Evolutionary conservation across 345 rosid genomes (phyloP).

Genomic region (Lenwebbia sp.): DNA sequence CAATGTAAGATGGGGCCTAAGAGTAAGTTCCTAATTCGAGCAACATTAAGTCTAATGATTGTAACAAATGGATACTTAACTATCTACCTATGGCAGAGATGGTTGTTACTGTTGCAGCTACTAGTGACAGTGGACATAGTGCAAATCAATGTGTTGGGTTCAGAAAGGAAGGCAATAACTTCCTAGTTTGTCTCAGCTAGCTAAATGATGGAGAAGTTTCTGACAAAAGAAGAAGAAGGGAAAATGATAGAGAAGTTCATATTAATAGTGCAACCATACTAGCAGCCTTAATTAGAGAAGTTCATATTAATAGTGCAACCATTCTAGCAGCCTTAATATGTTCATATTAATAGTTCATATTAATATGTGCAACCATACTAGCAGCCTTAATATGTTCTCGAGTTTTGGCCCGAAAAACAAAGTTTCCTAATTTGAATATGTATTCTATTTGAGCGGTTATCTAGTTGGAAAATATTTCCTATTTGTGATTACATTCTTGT

Average conservation of each 20-base stretch:
- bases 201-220: conserved; percentile 43
- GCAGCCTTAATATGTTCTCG: background rate
- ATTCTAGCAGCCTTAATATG: background rate
- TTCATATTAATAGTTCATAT: too few relatives aligned
- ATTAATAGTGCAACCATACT: conserved; percentile 46
- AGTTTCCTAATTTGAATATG: background rate
- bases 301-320: conserved; percentile 67
- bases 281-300: conserved; percentile 13
- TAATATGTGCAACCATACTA: conserved; percentile 42
- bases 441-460: background rate
- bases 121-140: background rate
- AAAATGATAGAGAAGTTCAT: conserved; percentile 37
- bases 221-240: too few relatives aligned
- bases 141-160: background rate
- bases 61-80: background rate
- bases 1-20: background rate
- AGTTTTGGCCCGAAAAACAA: background rate
- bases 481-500: background rate
- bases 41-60: background rate
- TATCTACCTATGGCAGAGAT: background rate
- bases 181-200: conserved; percentile 49
- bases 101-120: background rate
- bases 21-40: background rate
- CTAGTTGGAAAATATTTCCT: background rate
- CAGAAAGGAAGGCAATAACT: conserved; percentile 1